Percentiles rank a stretch among this genome's conserved stretches.
phyloP scores from a whole-genome alignment of 306 rosid species.

The Fragaria vesca region DNA sequence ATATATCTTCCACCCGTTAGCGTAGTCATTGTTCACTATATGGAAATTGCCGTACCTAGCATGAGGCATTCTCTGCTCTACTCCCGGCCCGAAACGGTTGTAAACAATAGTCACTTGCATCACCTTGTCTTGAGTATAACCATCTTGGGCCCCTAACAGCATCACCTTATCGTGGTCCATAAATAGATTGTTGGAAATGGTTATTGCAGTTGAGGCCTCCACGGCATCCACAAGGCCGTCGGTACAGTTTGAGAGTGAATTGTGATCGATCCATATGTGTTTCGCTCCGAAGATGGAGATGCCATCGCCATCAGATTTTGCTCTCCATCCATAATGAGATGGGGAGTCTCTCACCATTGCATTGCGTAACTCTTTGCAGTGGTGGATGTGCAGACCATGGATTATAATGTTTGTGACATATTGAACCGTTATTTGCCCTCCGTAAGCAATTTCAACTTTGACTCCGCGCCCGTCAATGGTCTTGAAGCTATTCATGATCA shows the following conservation, averaged over 20 bases:
- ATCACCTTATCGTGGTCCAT: not conserved
- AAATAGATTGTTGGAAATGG: not conserved
- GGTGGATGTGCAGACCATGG: not conserved
- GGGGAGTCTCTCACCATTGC: not conserved
- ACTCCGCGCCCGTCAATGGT: not conserved
- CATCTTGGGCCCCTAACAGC: not conserved
- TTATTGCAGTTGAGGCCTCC: not conserved
- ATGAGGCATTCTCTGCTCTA: not conserved
- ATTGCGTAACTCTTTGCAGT: not conserved
- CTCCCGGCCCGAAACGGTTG: not conserved
- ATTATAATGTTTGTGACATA: not conserved
- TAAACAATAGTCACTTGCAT: not conserved
- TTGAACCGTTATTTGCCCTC: not conserved
- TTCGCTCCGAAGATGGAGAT: not conserved
- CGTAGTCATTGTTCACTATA: not conserved
- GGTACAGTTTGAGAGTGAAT: not conserved
- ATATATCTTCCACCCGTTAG: not conserved
- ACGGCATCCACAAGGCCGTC: not conserved
- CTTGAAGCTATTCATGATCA: slow-evolving; percentile 9
- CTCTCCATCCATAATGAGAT: not conserved
- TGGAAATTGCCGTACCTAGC: not conserved
- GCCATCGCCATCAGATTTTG: not conserved
- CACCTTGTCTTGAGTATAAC: not conserved
- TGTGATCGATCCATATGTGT: slow-evolving; percentile 1
- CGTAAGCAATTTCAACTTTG: not conserved